A percentile compares a stretch with the other conserved stretches of the same genome.
These are phyloP conservation scores for Alternaria tenuissima DNA, from an alignment of 2,329 filamentous ascomycete genomes.

Conservation along the genomic window DNA sequence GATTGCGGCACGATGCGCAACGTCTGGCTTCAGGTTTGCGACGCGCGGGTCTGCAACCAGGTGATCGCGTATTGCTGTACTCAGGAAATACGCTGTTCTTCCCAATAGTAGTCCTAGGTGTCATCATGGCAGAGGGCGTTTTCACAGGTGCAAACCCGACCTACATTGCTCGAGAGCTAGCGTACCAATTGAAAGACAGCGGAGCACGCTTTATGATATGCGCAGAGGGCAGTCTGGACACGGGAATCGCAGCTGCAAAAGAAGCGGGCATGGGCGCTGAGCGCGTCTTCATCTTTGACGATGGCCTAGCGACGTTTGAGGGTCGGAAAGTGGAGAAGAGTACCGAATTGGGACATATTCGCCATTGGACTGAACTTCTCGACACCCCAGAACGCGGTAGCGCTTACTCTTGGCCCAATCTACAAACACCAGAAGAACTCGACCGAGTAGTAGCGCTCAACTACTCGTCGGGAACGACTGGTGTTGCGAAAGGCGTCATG, in stretches of 20 bases:
- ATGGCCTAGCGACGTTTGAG: slow-evolving; percentile 56
- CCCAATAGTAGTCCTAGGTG: slow-evolving; percentile 73
- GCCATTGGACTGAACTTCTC: slow-evolving; percentile 72
- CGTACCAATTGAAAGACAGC: slow-evolving; percentile 77
- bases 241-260: slow-evolving; percentile 71
- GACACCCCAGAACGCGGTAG: slow-evolving; percentile 57
- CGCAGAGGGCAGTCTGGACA: slow-evolving; percentile 66
- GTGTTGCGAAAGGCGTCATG: slow-evolving; percentile 83
- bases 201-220: slow-evolving; percentile 72
- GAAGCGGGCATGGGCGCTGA: slow-evolving; percentile 63
- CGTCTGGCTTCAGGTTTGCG: slow-evolving; percentile 74
- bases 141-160: slow-evolving; percentile 78
- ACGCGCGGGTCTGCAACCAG: slow-evolving; percentile 67
- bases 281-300: slow-evolving; percentile 73
- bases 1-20: slow-evolving; percentile 75
- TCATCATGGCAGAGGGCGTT: slow-evolving; percentile 78
- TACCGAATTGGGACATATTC: slow-evolving; percentile 52
- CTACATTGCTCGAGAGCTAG: slow-evolving; percentile 75
- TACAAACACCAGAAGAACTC: slow-evolving; percentile 57
- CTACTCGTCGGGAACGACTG: slow-evolving; percentile 81
- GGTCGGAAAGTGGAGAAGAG: slow-evolving; percentile 46
- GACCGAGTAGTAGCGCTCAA: slow-evolving; percentile 73
- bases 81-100: slow-evolving; percentile 78
- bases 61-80: slow-evolving; percentile 77
- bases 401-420: slow-evolving; percentile 70